phyloP scores from a whole-genome alignment of 1,284 basidiomycete species.

The Ustilago xerochloae region DNA sequence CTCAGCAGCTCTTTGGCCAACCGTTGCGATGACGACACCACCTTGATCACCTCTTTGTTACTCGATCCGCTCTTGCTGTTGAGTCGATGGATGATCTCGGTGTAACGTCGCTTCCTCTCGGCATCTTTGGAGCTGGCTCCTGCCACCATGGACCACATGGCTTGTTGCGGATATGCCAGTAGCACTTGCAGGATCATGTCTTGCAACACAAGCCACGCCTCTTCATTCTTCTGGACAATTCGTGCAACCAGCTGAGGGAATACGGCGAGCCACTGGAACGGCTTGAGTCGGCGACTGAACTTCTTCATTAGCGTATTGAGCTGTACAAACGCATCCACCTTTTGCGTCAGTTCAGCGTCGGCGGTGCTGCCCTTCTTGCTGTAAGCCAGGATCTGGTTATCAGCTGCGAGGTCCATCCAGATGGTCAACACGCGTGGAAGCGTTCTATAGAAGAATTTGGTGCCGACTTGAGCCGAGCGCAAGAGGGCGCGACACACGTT shows the following conservation, averaged over 20 bases:
- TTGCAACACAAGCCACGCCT: constrained; percentile 77
- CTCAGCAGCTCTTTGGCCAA: constrained; percentile 64
- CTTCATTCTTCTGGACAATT: constrained; percentile 81
- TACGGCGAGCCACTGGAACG: constrained; percentile 82
- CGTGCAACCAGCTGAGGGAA: constrained; percentile 97
- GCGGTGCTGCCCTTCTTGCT: constrained; percentile 45
- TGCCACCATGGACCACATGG: constrained; percentile 91
- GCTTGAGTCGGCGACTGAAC: constrained; percentile 81
- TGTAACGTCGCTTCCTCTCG: constrained; percentile 76
- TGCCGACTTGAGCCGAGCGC: constrained; percentile 82
- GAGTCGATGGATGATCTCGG: constrained; percentile 72
- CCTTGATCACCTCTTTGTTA: constrained; percentile 49
- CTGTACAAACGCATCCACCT: constrained; percentile 52
- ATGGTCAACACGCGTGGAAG: constrained; percentile 92
- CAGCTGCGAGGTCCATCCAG: constrained; percentile 92
- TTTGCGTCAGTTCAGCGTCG: constrained; percentile 30
- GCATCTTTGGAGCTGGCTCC: constrained; percentile 85
- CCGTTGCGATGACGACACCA: constrained; percentile 53
- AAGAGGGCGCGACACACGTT: constrained; percentile 78
- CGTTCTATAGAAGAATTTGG: constrained; percentile 96
- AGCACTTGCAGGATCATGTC: constrained; percentile 81
- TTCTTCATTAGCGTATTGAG: constrained; percentile 72
- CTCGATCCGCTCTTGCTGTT: constrained; percentile 11
- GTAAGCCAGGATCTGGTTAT: constrained; percentile 58
- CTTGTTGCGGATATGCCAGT: constrained; percentile 86